Evolutionary conservation across 2,329 filamentous ascomycete genomes (phyloP).

Genomic region (Cladosporium sp.): DNA sequence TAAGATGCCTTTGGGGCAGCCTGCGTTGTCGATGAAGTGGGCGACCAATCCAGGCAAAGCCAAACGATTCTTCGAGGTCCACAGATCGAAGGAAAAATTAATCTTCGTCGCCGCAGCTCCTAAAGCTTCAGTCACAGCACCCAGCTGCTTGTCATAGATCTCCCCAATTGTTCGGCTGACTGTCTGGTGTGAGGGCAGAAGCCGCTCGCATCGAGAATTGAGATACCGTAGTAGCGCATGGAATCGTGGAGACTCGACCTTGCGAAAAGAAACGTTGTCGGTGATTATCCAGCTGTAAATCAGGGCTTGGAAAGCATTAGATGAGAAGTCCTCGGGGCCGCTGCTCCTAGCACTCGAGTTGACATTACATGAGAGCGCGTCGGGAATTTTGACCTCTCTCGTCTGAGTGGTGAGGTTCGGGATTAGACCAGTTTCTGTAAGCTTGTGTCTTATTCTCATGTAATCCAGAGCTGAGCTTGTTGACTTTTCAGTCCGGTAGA

Average conservation of each 20-base stretch:
- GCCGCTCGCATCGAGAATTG: constrained; percentile 6
- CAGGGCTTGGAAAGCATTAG: not conserved
- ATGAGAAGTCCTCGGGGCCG: not conserved
- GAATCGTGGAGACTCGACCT: not conserved
- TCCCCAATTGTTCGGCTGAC: constrained; percentile 12
- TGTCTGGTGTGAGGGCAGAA: constrained; percentile 1
- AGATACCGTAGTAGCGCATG: constrained; percentile 4
- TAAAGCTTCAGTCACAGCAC: constrained; percentile 6
- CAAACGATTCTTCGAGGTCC: constrained; percentile 17
- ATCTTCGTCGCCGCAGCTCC: constrained; percentile 5
- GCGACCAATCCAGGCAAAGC: constrained; percentile 16
- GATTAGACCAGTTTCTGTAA: not conserved
- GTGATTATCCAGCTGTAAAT: not conserved
- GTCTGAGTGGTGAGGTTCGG: not conserved
- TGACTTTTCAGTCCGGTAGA: not conserved
- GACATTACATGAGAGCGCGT: not conserved
- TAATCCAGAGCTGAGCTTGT: not conserved
- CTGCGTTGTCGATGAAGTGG: constrained; percentile 16
- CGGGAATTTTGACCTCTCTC: not conserved
- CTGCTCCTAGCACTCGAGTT: not conserved
- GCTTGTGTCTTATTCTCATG: not conserved
- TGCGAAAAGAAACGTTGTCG: not conserved
- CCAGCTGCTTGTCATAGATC: constrained; percentile 1
- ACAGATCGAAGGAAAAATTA: constrained; percentile 19
- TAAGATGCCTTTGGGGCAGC: constrained; percentile 11